Evolutionary conservation across 2,329 filamentous ascomycete genomes (phyloP), one percentile per base, ranked within the genome.

Genomic region (Elsinoe necatrix): DNA sequence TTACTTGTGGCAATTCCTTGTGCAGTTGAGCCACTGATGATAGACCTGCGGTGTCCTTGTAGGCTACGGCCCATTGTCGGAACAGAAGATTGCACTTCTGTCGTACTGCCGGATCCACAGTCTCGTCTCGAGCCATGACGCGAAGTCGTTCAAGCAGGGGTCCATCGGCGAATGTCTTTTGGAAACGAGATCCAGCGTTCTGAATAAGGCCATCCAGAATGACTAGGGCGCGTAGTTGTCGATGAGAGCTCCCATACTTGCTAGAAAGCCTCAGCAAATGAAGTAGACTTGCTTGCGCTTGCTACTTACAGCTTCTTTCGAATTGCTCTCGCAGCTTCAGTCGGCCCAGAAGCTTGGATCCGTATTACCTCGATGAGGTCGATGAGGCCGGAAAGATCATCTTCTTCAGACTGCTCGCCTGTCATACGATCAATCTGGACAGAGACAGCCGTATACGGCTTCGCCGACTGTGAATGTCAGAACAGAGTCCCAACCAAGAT

Each of bases 231-330:
- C 93, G 83, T 31, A 97, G 79, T 71, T 98, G 93, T 51, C 90
- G 86, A 71, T 97, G 92, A n/a, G 88, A 79, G 66, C 84, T 95
- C 64, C 93, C 93, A 72, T 98, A 97, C 75, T 98, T 98, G 35
- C 82, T 85, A 61, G 18, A 18, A n/a, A 34, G n/a, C n/a, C 27
- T 55, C 39, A 59, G 41, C 21, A 20, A 21, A 3, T 16, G 14
- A 37, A 11, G n/a, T 16, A 3, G 11, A 20, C 20, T 16, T n/a
- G 23, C 21, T 25, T 4, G 6, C 27, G 35, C 3, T 18, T 1
- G 14, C 42, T 7, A 69, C 81, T 67, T 70, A 85, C 79, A 98
- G 82, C 77, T 97, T 97, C 81, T 98, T 98, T 59, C 93, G 84
- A 64, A 98, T 81, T 48, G 93, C 91, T 67, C 93, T 83, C 55